A percentile compares a stretch with the other conserved stretches of the same genome.
These are phyloP conservation scores for Blumeriella jaapii DNA, from an alignment of 2,329 filamentous ascomycete genomes.

Conservation along the genomic window DNA sequence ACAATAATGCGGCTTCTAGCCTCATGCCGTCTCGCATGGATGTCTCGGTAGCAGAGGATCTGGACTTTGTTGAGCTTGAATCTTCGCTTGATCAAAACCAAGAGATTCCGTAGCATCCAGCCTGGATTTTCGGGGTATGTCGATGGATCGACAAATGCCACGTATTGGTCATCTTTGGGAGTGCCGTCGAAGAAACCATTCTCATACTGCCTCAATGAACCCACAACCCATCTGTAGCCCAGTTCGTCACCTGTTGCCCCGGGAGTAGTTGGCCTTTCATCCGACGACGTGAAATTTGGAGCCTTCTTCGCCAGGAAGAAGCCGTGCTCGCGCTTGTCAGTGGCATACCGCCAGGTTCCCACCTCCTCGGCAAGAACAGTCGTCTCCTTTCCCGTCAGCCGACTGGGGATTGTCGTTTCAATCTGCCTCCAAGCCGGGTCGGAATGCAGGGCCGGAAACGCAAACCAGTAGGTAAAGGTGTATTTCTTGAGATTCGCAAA, in stretches of 20 bases:
- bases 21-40: constrained; percentile 64
- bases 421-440: constrained; percentile 68
- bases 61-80: constrained; percentile 70
- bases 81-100: constrained; percentile 72
- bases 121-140: constrained; percentile 80
- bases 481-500: constrained; percentile 97
- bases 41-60: constrained; percentile 83
- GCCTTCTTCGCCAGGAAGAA: constrained; percentile 90
- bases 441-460: constrained; percentile 85
- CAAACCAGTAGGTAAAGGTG: constrained; percentile 96
- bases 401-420: constrained; percentile 35
- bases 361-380: constrained; percentile 69
- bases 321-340: constrained; percentile 75
- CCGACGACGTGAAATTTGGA: constrained; percentile 27
- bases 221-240: constrained; percentile 68
- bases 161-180: constrained; percentile 61
- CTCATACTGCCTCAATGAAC: constrained; percentile 67
- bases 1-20: constrained; percentile 68
- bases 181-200: constrained; percentile 73
- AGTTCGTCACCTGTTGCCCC: constrained; percentile 39
- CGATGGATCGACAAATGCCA: constrained; percentile 86
- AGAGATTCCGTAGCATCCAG: constrained; percentile 84
- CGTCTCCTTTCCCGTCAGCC: constrained; percentile 57
- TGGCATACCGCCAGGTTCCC: constrained; percentile 75
- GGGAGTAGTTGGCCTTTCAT: constrained; percentile 32